phyloP scores from a whole-genome alignment of 306 rosid species.

The peach (Prunus persica) region Prunus_persica_NCBIv2 NC_034015.1:17496501-17497000 shows the following conservation, averaged over 20 bases:
- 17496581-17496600: not conserved
- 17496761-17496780: slow-evolving; percentile 26
- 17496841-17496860: slow-evolving; percentile 19
- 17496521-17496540: not conserved
- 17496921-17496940: slow-evolving; percentile 54
- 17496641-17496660: slow-evolving; percentile 27
- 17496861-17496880: slow-evolving; percentile 59
- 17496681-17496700: slow-evolving; percentile 49
- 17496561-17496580: not conserved
- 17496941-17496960: slow-evolving; percentile 58
- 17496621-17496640: not conserved
- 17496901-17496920: slow-evolving; percentile 79
- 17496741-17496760: slow-evolving; percentile 70
- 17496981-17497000: slow-evolving; percentile 54
- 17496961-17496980: slow-evolving; percentile 50
- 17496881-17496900: slow-evolving; percentile 97
- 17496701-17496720: slow-evolving; percentile 79
- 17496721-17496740: slow-evolving; percentile 87
- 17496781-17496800: slow-evolving; percentile 4
- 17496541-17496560: not conserved
- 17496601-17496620: not conserved
- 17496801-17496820: not conserved
- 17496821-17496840: slow-evolving; percentile 10
- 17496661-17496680: slow-evolving; percentile 77
- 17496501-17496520: not conserved